phyloP scores from a whole-genome alignment of 148 eudicot genomes.

The Nepenthes mirabilis region DNA sequence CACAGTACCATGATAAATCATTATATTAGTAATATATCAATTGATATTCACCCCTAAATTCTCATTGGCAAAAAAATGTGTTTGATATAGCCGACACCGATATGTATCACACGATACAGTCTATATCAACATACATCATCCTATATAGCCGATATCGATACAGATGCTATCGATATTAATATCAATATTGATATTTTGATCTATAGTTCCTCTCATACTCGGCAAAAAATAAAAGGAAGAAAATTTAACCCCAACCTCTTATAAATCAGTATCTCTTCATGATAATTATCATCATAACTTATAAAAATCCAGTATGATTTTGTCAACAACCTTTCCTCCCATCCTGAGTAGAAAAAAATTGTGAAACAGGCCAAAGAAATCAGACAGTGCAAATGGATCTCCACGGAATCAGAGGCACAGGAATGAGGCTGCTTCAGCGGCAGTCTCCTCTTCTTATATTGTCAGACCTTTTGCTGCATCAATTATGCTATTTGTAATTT shows the following conservation, averaged over 20 bases:
- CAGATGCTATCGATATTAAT: too few species aligned
- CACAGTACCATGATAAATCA: too few species aligned
- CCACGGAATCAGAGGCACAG: conserved; percentile 18
- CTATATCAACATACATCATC: too few species aligned
- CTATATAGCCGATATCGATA: too few species aligned
- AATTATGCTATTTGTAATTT: conserved; percentile 9
- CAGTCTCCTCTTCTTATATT: conserved; percentile 19
- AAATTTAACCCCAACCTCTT: not conserved
- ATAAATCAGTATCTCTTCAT: not conserved
- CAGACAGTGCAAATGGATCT: conserved; percentile 11
- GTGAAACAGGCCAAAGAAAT: conserved; percentile 26
- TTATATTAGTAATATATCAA: not conserved
- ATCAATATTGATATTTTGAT: too few species aligned
- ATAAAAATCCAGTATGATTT: not conserved
- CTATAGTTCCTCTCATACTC: too few species aligned
- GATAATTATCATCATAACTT: not conserved
- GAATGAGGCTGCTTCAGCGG: conserved; percentile 11
- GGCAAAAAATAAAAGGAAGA: too few species aligned
- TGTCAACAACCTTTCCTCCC: not conserved
- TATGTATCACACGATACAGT: too few species aligned
- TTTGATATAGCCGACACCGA: too few species aligned
- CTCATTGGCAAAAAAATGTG: too few species aligned
- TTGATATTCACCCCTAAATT: not conserved
- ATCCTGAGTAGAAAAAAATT: not conserved
- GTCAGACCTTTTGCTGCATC: conserved; percentile 14